A percentile compares a stretch with the other conserved stretches of the same genome.
Conservation (phyloP, 23 red algal species). For the Gracilariopsis chorda region DNA sequence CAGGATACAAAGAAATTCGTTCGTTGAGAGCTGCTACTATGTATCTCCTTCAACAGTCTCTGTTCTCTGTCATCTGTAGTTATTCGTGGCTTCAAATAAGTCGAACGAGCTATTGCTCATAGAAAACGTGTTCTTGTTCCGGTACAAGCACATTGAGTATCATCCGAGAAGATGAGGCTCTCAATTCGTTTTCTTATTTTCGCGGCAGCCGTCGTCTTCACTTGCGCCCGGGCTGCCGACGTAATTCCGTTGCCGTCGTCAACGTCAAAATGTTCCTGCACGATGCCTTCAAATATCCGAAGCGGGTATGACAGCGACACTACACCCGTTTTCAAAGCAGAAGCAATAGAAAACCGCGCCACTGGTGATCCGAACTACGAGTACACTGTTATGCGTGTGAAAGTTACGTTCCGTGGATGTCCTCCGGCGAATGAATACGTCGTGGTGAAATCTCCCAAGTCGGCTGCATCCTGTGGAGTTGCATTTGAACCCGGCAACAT, state of each 20-base stretch:
- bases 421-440: constrained; percentile 35
- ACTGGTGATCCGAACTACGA: constrained; percentile 31
- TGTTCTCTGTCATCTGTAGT: too few species aligned
- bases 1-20: too few species aligned
- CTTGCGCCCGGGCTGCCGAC: not conserved
- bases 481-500: not conserved
- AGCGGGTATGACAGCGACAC: constrained; percentile 10
- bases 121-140: too few species aligned
- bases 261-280: constrained; percentile 41
- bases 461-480: constrained; percentile 25
- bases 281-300: constrained; percentile 29
- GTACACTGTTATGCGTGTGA: constrained; percentile 58
- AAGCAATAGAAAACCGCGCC: constrained; percentile 30
- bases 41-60: too few species aligned
- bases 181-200: not conserved
- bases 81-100: too few species aligned
- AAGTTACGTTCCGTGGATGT: constrained; percentile 46
- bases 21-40: too few species aligned
- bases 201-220: not conserved
- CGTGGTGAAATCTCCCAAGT: constrained; percentile 42
- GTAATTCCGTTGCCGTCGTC: not conserved
- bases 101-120: too few species aligned
- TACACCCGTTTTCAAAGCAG: constrained; percentile 42
- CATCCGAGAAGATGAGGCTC: not conserved
- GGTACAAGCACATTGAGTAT: too few species aligned